Evolutionary conservation across 2,329 filamentous ascomycete genomes (phyloP).

Genomic region (Hypoxylon sp.): DNA sequence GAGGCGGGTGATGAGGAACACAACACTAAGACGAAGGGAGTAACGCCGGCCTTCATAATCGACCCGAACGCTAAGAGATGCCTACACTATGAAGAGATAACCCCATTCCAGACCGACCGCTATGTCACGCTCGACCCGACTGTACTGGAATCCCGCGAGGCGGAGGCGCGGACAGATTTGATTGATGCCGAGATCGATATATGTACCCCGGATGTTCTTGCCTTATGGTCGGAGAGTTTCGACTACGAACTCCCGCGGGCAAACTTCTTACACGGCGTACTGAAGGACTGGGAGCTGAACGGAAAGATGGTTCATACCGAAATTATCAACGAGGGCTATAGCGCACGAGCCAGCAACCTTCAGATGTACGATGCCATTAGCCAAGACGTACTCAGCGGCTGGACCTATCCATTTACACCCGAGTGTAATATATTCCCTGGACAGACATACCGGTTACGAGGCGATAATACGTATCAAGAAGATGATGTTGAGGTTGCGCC

Average conservation of each 20-base stretch:
- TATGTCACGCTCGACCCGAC: slow-evolving; percentile 81
- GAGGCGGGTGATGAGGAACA: slow-evolving; percentile 78
- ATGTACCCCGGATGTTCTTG: slow-evolving; percentile 94
- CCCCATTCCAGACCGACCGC: slow-evolving; percentile 72
- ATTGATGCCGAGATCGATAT: slow-evolving; percentile 97
- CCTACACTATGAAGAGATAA: slow-evolving; percentile 93
- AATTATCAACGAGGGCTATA: slow-evolving; percentile 84
- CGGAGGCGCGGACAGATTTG: slow-evolving; percentile 87
- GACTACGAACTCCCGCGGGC: slow-evolving; percentile 92
- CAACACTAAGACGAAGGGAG: slow-evolving; percentile 79
- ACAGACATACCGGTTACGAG: slow-evolving; percentile 79
- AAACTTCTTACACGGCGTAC: slow-evolving; percentile 89
- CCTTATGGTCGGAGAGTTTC: slow-evolving; percentile 96
- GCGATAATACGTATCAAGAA: slow-evolving; percentile 81
- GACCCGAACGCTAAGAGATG: slow-evolving; percentile 84
- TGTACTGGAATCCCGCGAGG: slow-evolving; percentile 77
- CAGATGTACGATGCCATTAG: slow-evolving; percentile 91
- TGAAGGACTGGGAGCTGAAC: slow-evolving; percentile 97
- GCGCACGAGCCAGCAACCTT: slow-evolving; percentile 85
- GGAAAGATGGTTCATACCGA: slow-evolving; percentile 97
- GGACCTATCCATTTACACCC: slow-evolving; percentile 89
- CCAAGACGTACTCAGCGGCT: slow-evolving; percentile 85
- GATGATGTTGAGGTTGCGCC: slow-evolving; percentile 79
- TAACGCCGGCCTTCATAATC: slow-evolving; percentile 86
- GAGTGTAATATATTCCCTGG: slow-evolving; percentile 86